Base-by-base conservation (phyloP, 176 grass and related monocot species). In the Chrysopogon serrulatus region DNA sequence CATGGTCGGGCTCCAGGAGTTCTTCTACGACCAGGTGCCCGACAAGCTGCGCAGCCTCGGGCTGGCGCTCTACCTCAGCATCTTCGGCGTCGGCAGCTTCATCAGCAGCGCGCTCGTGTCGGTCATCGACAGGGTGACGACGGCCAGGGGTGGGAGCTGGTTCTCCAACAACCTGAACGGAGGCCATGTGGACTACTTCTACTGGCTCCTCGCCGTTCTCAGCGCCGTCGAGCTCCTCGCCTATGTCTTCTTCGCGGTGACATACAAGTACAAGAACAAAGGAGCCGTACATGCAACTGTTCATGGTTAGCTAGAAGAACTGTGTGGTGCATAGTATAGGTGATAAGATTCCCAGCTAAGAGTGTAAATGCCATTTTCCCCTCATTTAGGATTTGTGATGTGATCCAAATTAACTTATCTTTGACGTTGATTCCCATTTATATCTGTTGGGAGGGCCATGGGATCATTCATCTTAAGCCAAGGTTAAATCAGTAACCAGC, bases 1-100 rank as follows among this genome's bases (percentile, higher is more conserved):
- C 68, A 87, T 90, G 74, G 83, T 96, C 26, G 90, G 93, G 2
- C 67, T 92, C 68, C 87, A 92, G 80, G 93, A 95, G 87, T 92
- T 95, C 85, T 95, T 95, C 90, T 95, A 96, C 35, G 83, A 91
- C 71, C 88, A 93, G 86, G 90, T 95, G 45, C 88, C 83, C 33
- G 86, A 87, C 78, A 86, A 80, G 85, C 78, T 87, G 41, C 79
- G 88, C 44, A 74, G 57, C 88, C 68, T 90, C n/a, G 88, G 88
- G 23, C 59, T 90, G 12, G 66, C 84, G 45, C 67, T 90, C 23
- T 90, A 86, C 48, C 59, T 90, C 43, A 90, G 85, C 71, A 87
- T 84, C 51, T 91, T 87, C 81, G 80, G 81, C 49, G 57, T 87
- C 26, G 85, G 84, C 8, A 81, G 80, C 81, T 84, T 91, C 81